Evolutionary conservation across 2,329 filamentous ascomycete genomes (phyloP).

Genomic region (Penicillium crustosum): DNA sequence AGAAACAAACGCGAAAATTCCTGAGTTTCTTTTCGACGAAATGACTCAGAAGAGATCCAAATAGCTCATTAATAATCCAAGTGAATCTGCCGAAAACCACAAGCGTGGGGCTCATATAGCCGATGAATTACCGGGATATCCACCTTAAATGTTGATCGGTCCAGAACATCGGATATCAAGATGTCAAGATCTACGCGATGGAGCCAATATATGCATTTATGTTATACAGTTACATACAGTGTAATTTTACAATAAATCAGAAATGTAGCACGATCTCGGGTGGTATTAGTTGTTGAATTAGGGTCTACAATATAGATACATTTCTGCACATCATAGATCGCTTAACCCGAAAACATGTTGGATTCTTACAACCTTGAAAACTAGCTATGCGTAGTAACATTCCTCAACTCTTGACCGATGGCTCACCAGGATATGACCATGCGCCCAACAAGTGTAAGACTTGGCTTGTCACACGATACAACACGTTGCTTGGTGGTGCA

Average conservation of each 20-base stretch:
- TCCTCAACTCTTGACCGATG: background rate
- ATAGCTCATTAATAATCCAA: slow-evolving; percentile 13
- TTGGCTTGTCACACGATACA: background rate
- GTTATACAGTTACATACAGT: background rate
- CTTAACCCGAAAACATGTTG: background rate
- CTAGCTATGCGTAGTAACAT: background rate
- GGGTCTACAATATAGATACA: background rate
- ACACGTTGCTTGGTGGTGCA: background rate
- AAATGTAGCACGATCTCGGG: background rate
- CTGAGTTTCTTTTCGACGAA: background rate
- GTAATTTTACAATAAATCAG: background rate
- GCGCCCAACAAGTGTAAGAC: background rate
- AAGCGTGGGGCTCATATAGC: slow-evolving; percentile 16
- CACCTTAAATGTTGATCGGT: slow-evolving; percentile 5
- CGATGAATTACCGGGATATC: slow-evolving; percentile 15
- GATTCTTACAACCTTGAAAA: background rate
- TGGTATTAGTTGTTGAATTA: background rate
- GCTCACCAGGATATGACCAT: background rate
- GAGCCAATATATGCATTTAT: background rate
- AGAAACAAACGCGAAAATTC: background rate
- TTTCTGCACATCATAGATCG: background rate
- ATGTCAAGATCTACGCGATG: background rate
- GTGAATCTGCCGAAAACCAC: slow-evolving; percentile 16
- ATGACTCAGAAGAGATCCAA: background rate
- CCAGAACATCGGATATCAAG: slow-evolving; percentile 5